These are phyloP conservation scores for Amylocystis lapponica DNA, from an alignment of 768 basidiomycete species.

Conservation along the genomic window DNA sequence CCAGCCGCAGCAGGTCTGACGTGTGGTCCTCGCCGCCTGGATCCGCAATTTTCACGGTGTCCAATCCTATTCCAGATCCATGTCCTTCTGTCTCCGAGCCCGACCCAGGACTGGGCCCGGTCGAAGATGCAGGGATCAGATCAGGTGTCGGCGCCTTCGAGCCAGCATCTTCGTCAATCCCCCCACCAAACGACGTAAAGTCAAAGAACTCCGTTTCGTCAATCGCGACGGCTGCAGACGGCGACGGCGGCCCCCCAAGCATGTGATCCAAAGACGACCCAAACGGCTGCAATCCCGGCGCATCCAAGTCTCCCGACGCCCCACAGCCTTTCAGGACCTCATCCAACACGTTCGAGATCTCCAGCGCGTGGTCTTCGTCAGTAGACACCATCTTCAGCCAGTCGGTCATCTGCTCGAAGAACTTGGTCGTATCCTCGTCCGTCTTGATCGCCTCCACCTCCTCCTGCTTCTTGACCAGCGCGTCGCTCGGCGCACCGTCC, in stretches of 20 bases:
- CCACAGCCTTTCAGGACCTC: conserved; percentile 55
- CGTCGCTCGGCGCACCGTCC: conserved; percentile 55
- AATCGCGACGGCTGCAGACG: conserved; percentile 28
- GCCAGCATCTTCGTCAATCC: conserved; percentile 52
- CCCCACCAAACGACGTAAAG: conserved; percentile 56
- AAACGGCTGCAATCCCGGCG: too few species aligned
- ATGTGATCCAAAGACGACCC: conserved; percentile 18
- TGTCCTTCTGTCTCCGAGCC: conserved; percentile 56
- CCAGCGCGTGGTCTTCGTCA: conserved; percentile 36
- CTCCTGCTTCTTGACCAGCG: conserved; percentile 34
- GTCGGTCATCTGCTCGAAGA: conserved; percentile 61
- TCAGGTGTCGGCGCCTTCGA: conserved; percentile 76
- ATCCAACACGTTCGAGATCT: conserved; percentile 57
- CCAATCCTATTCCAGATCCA: conserved; percentile 35
- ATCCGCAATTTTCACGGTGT: conserved; percentile 33
- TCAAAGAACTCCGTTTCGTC: conserved; percentile 59
- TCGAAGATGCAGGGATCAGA: conserved; percentile 61
- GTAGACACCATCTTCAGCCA: conserved; percentile 47
- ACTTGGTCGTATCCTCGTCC: conserved; percentile 57
- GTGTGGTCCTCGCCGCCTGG: conserved; percentile 41
- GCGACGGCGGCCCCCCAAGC: neutral
- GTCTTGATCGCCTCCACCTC: conserved; percentile 47
- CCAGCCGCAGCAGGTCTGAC: conserved; percentile 49
- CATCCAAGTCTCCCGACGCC: conserved; percentile 33
- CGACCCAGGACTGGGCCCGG: conserved; percentile 77